Evolutionary conservation across 1,284 basidiomycete genomes (phyloP), one percentile per base, ranked within the genome.

Genomic region (Rhodotorula glutinis): DNA sequence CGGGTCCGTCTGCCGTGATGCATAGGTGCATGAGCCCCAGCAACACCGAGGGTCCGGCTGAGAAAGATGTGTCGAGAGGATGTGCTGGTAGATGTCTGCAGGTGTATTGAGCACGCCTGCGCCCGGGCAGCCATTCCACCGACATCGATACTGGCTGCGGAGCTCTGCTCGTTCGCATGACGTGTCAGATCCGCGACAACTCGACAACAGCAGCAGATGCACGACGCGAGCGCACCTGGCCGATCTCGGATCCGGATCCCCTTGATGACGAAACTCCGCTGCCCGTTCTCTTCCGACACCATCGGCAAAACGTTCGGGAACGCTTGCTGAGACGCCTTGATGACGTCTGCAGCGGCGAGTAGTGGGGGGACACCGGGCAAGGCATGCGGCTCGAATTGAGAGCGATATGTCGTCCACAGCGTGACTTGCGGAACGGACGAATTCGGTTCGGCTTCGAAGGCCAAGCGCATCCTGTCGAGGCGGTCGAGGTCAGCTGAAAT

Each of bases 401-500:
- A 87, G 74, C 88, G 88, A 80, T 94, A 94, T 19, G 91, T 81
- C 65, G 85, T 89, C 91, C 91, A 94, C 71, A 94, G 89, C 70
- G 90, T 89, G 62, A 92, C 90, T 79, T 94, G 91, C 0, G 91
- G 91, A 55, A 93, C 81, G 75, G 92, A 90, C 13, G 86, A 85
- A 3, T 87, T 85, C 2, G 85, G 77, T 65, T 86, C 85, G 27
- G 85, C 80, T 16, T 87, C 82, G 74, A 91, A 93, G 83, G 91
- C 87, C 16, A 81, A 78, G 74, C 84, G 86, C 88, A 94, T 91
- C 91, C 90, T 92, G 72, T 25, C 43, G 5, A 29, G 8, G 19
- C 8, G 4, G 11, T 41, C 4, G 0, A 9, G n/a, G 10, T 58
- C 40, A 55, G 29, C 0, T 13, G 23, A 23, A 8, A 44, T 13